Evolutionary conservation across 345 rosid species (phyloP), one percentile per base, ranked within the genome.

Genomic region (Melaleuca quinquenervia): DNA sequence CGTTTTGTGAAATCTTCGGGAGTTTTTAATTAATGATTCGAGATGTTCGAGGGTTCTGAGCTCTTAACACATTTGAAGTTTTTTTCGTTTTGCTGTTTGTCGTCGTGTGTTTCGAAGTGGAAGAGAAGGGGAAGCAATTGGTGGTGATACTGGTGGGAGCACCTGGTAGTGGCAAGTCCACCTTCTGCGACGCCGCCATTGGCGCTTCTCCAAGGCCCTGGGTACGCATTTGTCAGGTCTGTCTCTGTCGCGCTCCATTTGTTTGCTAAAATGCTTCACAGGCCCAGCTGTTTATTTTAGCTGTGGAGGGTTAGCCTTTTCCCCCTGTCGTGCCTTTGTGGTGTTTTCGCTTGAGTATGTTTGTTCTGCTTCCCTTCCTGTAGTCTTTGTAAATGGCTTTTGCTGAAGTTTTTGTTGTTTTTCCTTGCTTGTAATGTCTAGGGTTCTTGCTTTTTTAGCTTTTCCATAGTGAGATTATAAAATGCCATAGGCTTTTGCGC

Each of bases 151-250:
- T 96, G 85, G 91, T 94, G 27, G 98, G 98, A 26, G 94, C 98
- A 0, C 99, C 98, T 9, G 98, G 98, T 16, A 97, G 99, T 87
- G 99, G 98, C 36, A 97, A 97, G 89, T 95, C 99, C 87, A 95
- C 98, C 45, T 95, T 97, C 88, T 92, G 98, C 84, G 96, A 97
- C 36, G 84, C 88, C 87, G 94, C 95, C 12, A 90, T 95, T 88
- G 85, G 90, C 20, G 92, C 93, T 82, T 90, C 98, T 45, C 86
- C 89, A 6, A 90, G 98, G 18, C 90, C 96, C 27, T 96, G 98
- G 99, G 89, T 87, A 85, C 99, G 99, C 86, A 55, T 97, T 83
- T 97, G 98, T 83, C 98, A 97, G 98, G 99, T 97, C 21, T 45
- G 78, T 55, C 18, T 86, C 52, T 84, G 32, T 86, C 36, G 83